phyloP scores from a whole-genome alignment of 2,329 filamentous ascomycete genomes.

The Colletotrichum sidae region DNA sequence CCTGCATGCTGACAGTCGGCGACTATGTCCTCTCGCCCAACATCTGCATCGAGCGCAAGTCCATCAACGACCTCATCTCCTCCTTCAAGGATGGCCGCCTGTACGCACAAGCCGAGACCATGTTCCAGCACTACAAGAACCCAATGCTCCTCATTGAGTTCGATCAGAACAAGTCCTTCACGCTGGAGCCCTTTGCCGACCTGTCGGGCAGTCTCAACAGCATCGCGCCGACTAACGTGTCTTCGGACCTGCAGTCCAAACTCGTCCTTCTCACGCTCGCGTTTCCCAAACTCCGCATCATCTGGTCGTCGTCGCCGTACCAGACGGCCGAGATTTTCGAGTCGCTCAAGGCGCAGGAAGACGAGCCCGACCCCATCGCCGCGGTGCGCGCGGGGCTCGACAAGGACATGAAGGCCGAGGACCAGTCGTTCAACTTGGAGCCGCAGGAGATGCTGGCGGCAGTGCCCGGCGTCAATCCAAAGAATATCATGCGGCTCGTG shows the following conservation, averaged over 20 bases:
- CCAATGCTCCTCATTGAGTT: slow-evolving; percentile 97
- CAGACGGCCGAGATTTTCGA: slow-evolving; percentile 98
- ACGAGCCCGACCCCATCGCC: slow-evolving; percentile 89
- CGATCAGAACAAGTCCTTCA: slow-evolving; percentile 97
- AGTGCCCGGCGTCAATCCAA: slow-evolving; percentile 85
- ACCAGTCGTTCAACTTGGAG: slow-evolving; percentile 82
- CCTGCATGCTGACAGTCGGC: slow-evolving; percentile 95
- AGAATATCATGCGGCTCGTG: slow-evolving; percentile 79
- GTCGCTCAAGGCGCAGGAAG: slow-evolving; percentile 87
- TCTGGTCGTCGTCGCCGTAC: slow-evolving; percentile 94
- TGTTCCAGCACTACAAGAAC: slow-evolving; percentile 91
- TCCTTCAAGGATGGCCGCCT: slow-evolving; percentile 93
- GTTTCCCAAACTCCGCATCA: slow-evolving; percentile 88
- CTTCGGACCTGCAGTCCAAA: slow-evolving; percentile 87
- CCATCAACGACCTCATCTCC: slow-evolving; percentile 87
- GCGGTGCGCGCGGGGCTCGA: slow-evolving; percentile 88
- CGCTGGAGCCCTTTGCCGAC: slow-evolving; percentile 84
- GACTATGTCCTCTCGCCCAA: slow-evolving; percentile 94
- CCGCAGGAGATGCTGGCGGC: slow-evolving; percentile 91
- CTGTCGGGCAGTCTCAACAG: slow-evolving; percentile 71
- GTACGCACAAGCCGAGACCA: slow-evolving; percentile 91
- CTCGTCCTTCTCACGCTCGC: slow-evolving; percentile 92
- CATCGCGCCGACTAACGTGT: slow-evolving; percentile 67
- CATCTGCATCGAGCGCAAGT: slow-evolving; percentile 96
- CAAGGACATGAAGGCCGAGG: slow-evolving; percentile 68